Conservation (phyloP, 2,329 filamentous ascomycete genomes). For the Diaporthe ilicicola region DNA sequence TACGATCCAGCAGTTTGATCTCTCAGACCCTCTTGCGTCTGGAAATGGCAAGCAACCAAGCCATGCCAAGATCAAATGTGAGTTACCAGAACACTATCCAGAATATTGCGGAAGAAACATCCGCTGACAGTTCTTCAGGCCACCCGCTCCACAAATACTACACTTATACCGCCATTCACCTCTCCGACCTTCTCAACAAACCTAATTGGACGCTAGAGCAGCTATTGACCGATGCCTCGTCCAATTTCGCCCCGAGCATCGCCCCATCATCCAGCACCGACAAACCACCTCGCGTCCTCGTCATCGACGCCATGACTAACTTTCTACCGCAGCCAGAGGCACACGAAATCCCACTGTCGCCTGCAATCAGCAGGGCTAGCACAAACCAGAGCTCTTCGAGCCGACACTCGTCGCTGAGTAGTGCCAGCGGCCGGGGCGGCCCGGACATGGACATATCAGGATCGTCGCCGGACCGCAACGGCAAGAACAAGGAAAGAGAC, state of each 20-base stretch:
- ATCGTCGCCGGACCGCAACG: slow-evolving; percentile 35
- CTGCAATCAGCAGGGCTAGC: slow-evolving; percentile 50
- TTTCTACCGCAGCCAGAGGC: slow-evolving; percentile 53
- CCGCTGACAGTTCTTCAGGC: slow-evolving; percentile 47
- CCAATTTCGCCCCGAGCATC: slow-evolving; percentile 43
- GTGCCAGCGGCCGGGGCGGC: slow-evolving; percentile 9
- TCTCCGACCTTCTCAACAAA: slow-evolving; percentile 63
- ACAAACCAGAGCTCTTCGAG: slow-evolving; percentile 33
- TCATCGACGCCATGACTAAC: slow-evolving; percentile 71
- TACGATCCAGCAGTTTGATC: slow-evolving; percentile 65
- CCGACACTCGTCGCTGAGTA: slow-evolving; percentile 32
- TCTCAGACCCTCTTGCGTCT: slow-evolving; percentile 53
- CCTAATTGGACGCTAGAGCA: slow-evolving; percentile 56
- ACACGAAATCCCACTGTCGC: slow-evolving; percentile 59
- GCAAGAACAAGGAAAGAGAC: slow-evolving; percentile 46
- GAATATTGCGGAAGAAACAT: neutral
- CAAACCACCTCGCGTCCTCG: slow-evolving; percentile 56
- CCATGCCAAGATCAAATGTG: slow-evolving; percentile 58
- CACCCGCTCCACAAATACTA: slow-evolving; percentile 72
- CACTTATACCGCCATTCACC: slow-evolving; percentile 66
- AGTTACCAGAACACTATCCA: slow-evolving; percentile 29
- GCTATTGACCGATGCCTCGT: slow-evolving; percentile 50
- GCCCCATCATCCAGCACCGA: slow-evolving; percentile 41
- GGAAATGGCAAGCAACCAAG: slow-evolving; percentile 52
- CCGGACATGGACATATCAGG: slow-evolving; percentile 11